A percentile compares a stretch with the other conserved stretches of the same genome.
Evolutionary conservation across 371 early-diverging fungal species (phyloP).

Genomic region (Fennellomyces sp.): DNA sequence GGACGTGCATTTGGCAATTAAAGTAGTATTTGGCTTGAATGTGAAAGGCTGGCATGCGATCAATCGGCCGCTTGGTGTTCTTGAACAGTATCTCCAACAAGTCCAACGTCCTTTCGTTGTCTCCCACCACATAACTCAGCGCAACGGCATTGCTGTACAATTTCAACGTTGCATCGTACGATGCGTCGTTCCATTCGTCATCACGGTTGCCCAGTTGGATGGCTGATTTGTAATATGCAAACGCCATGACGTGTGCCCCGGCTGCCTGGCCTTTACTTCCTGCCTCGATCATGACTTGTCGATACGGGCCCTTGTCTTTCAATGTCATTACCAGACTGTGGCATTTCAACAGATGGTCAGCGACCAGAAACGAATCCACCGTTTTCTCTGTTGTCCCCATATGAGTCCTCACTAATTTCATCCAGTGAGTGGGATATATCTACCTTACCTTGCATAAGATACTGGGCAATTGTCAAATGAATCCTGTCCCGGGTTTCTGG

Average conservation of each 20-base stretch:
- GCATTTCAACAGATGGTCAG: slow-evolving; percentile 47
- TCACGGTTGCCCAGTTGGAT: slow-evolving; percentile 16
- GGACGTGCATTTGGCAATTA: slow-evolving; percentile 35
- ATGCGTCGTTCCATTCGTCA: slow-evolving; percentile 18
- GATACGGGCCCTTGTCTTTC: slow-evolving; percentile 25
- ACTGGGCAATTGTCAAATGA: slow-evolving; percentile 39
- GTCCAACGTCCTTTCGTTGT: slow-evolving; percentile 30
- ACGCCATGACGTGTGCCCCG: slow-evolving; percentile 47
- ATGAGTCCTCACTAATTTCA: too few relatives aligned
- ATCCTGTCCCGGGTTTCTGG: slow-evolving; percentile 33
- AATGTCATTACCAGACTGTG: slow-evolving; percentile 18
- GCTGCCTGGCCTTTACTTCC: slow-evolving; percentile 37
- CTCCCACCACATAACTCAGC: slow-evolving; percentile 43
- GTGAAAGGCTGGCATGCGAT: slow-evolving; percentile 37
- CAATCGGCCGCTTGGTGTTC: slow-evolving; percentile 29
- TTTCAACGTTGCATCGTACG: slow-evolving; percentile 24
- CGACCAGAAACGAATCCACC: slow-evolving; percentile 31
- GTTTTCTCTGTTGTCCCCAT: slow-evolving; percentile 23
- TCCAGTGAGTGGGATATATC: too few relatives aligned
- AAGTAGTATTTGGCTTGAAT: slow-evolving; percentile 41
- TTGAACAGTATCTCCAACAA: slow-evolving; percentile 31
- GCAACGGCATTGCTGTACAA: slow-evolving; percentile 35
- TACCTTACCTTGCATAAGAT: slow-evolving; percentile 25
- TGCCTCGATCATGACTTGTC: slow-evolving; percentile 30
- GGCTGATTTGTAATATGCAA: slow-evolving; percentile 33